Base-by-base conservation (phyloP, 169 alveolate species). In the Blepharisma undulans region DNA sequence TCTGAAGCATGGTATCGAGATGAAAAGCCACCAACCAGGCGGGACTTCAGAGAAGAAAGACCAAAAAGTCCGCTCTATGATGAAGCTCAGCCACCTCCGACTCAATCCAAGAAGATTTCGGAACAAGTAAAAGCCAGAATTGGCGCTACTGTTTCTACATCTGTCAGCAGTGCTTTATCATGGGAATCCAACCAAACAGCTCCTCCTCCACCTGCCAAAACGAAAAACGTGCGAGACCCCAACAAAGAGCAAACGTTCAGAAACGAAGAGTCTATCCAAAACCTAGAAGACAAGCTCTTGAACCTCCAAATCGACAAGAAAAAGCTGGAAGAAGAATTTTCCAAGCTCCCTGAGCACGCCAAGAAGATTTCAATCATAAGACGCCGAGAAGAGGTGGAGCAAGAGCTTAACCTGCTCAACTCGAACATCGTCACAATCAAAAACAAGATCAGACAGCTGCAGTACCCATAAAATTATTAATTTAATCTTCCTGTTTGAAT, bases 101-200 rank as follows among this genome's bases (percentile, higher is more conserved):
- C 7, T 29, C 29, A 30, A 5, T 30, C 78, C 5, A 33, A 82
- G 18, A 82, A 82, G 36, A 48, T 82, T 4, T 36, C 72, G 1
- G 77, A 60, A 36, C 89, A 82, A 30, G 74, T 82, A 72, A 34
- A 60, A 7, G 89, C 89, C 22, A 22, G 77, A 33, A 30, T 82
- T 8, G 89, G 78, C n/a, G 89, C 89, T 36, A 48, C 74, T 60
- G 60, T 32, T 60, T 82, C 89, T 22, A 36, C 77, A 19, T 82
- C 89, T 19, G 89, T 82, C 27, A 22, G 78, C 27, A 36, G 78
- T 5, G 89, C 76, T 2, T 30, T 82, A 19, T n/a, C 29, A 32
- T 82, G 89, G 89, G 89, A 33, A 82, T 10, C 29, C 29, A 29
- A 22, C 8, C 80, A 22, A 4, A 29, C 29, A 29, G 36, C 80